Evolutionary conservation across 371 early-diverging fungal genomes (phyloP).

Genomic region (Saksenaea oblongispora): DNA sequence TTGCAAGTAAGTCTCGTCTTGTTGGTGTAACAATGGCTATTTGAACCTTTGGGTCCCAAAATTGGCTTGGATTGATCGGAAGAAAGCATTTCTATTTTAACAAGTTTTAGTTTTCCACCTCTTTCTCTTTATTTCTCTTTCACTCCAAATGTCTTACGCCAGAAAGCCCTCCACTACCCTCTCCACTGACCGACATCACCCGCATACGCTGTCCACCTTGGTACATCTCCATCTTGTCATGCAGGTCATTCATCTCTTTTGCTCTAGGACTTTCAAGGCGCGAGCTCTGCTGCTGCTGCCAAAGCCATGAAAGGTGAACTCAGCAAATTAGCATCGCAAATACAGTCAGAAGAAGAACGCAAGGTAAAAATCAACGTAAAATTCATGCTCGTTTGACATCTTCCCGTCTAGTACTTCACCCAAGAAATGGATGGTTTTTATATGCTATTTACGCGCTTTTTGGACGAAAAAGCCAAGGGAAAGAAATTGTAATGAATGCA

Average conservation of each 20-base stretch:
- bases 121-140: conserved; percentile 6
- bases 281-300: conserved; percentile 67
- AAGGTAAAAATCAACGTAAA: conserved; percentile 42
- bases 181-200: conserved; percentile 50
- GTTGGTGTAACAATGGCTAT: background rate
- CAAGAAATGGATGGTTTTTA: conserved; percentile 93
- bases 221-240: conserved; percentile 28
- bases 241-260: background rate
- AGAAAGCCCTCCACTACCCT: conserved; percentile 37
- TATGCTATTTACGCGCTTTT: conserved; percentile 84
- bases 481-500: conserved; percentile 75
- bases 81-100: conserved; percentile 1
- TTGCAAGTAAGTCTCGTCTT: background rate
- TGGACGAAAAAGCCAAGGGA: conserved; percentile 80
- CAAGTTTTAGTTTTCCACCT: background rate
- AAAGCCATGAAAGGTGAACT: conserved; percentile 68
- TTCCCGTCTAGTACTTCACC: conserved; percentile 35
- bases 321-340: conserved; percentile 51
- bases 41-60: background rate
- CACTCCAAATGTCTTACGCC: conserved; percentile 25
- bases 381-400: background rate
- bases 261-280: conserved; percentile 64
- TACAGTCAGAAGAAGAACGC: conserved; percentile 56
- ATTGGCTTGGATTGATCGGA: conserved; percentile 1
- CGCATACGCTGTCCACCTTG: conserved; percentile 61